Conservation (phyloP, 2,329 filamentous ascomycete genomes). For the Fusarium hainanense region DNA sequence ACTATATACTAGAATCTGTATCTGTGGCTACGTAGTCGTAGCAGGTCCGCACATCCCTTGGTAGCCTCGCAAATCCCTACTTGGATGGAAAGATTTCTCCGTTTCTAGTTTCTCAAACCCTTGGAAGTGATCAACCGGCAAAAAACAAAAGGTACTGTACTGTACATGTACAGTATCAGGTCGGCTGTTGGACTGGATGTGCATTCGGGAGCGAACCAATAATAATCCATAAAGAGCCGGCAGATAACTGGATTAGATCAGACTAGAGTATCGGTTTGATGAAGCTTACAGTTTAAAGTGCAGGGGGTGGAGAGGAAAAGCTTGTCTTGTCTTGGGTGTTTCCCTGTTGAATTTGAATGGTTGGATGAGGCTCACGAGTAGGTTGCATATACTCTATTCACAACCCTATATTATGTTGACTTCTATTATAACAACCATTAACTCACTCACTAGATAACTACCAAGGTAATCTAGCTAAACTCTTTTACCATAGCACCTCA, state of each 20-base stretch:
- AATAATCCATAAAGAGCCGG: not conserved
- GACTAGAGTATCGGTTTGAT: slow-evolving; percentile 28
- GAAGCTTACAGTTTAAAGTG: not conserved
- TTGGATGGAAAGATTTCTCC: slow-evolving; percentile 5
- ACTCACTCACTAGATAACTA: too few species aligned
- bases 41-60: slow-evolving; percentile 8
- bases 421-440: too few species aligned
- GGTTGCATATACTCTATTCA: not conserved
- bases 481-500: not conserved
- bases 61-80: slow-evolving; percentile 30
- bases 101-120: slow-evolving; percentile 2
- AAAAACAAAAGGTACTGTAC: not conserved
- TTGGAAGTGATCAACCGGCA: slow-evolving; percentile 9
- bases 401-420: not conserved
- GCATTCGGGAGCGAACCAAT: slow-evolving; percentile 9
- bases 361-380: slow-evolving; percentile 1
- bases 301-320: slow-evolving; percentile 12
- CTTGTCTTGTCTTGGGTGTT: slow-evolving; percentile 28
- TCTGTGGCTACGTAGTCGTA: slow-evolving; percentile 2
- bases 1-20: not conserved
- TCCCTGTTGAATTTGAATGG: slow-evolving; percentile 6
- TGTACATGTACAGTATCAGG: not conserved
- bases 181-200: not conserved
- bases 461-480: not conserved
- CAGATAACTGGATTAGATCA: not conserved